Percentiles rank a stretch among this genome's conserved stretches.
These are phyloP conservation scores for Penicillium ucsense DNA, from an alignment of 495 filamentous ascomycete genomes.

Conservation along the genomic window DNA sequence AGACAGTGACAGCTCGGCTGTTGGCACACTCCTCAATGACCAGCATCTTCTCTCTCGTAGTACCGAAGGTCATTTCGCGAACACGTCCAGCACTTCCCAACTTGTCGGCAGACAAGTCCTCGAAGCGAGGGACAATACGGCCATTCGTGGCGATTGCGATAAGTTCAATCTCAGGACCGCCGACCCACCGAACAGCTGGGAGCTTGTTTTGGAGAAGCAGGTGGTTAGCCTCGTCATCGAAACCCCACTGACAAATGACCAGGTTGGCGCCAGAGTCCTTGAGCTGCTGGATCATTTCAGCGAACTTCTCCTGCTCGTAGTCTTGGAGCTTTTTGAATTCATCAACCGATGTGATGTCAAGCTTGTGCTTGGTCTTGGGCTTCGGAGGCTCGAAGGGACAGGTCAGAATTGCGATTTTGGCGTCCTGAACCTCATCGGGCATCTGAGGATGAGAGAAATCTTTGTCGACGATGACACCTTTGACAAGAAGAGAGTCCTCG, in stretches of 20 bases:
- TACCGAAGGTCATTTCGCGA: constrained; percentile 91
- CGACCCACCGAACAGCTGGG: constrained; percentile 95
- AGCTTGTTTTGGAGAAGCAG: constrained; percentile 90
- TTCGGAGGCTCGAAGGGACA: constrained; percentile 99
- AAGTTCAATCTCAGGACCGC: constrained; percentile 94
- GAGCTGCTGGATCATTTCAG: constrained; percentile 97
- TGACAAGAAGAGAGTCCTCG: constrained; percentile 90
- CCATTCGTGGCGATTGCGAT: constrained; percentile 98
- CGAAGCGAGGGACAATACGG: constrained; percentile 93
- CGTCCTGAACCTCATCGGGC: constrained; percentile 86
- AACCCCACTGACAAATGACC: constrained; percentile 98
- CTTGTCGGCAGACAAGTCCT: constrained; percentile 84
- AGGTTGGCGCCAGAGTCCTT: constrained; percentile 96
- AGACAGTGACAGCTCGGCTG: constrained; percentile 89
- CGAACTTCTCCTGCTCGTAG: constrained; percentile 92
- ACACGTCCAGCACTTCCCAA: constrained; percentile 85
- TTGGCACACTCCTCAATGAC: constrained; percentile 99
- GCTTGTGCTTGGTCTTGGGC: constrained; percentile 99
- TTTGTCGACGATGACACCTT: constrained; percentile 98
- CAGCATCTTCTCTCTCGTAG: constrained; percentile 97
- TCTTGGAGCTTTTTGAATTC: constrained; percentile 95
- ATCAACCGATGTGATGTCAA: constrained; percentile 94
- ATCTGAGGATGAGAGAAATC: constrained; percentile 99
- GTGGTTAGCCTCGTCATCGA: constrained; percentile 98
- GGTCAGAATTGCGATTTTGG: constrained; percentile 94